These are phyloP conservation scores for Mrakia gelida DNA, from an alignment of 768 basidiomycete genomes.

Conservation along the genomic window DNA sequence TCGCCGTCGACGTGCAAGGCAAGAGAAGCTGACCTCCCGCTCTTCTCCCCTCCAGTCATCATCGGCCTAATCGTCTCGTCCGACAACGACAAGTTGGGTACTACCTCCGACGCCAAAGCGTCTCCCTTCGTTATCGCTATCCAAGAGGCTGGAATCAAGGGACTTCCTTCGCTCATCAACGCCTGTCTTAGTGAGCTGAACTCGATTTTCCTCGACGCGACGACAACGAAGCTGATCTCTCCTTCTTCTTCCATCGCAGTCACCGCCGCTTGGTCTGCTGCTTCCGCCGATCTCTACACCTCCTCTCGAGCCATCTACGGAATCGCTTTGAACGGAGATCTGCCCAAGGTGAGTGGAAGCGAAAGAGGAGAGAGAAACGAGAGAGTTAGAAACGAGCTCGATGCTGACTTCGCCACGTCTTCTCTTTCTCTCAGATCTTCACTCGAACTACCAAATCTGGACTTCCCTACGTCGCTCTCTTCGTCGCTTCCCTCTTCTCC, in stretches of 20 bases:
- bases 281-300: conserved; percentile 82
- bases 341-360: conserved; percentile 52
- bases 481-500: conserved; percentile 54
- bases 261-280: conserved; percentile 56
- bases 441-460: conserved; percentile 63
- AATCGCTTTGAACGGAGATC: conserved; percentile 71
- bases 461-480: conserved; percentile 68
- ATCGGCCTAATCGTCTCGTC: conserved; percentile 62
- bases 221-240: no score
- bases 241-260: no score
- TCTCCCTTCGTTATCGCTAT: conserved; percentile 88
- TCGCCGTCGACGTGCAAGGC: no score
- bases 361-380: no score
- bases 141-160: conserved; percentile 69
- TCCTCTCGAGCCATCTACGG: conserved; percentile 74
- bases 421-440: conserved; percentile 52
- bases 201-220: no score
- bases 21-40: no score
- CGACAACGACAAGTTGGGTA: conserved; percentile 48
- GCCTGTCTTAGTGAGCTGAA: conserved; percentile 55
- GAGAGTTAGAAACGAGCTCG: no score
- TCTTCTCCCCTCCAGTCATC: no score
- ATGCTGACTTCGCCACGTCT: no score
- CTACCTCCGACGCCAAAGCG: conserved; percentile 62
- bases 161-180: conserved; percentile 65